A percentile compares a stretch with the other conserved stretches of the same genome.
These are phyloP conservation scores for Spergularia azorica DNA, from an alignment of 179 eudicot genomes.

Conservation along the genomic window DNA sequence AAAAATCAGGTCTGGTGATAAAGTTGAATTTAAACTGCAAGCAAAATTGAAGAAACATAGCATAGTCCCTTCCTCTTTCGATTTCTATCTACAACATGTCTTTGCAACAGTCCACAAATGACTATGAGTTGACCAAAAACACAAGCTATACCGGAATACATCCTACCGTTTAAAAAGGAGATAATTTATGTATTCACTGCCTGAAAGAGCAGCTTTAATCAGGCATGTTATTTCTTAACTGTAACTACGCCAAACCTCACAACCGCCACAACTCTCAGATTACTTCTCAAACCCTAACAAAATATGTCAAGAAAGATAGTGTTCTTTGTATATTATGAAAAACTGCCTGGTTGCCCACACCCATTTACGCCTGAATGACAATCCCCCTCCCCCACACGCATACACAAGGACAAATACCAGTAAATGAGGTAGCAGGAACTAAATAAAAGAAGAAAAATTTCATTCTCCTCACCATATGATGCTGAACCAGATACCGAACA, in stretches of 20 bases:
- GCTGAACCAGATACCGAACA: constrained; percentile 78
- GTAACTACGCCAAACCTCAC: not conserved
- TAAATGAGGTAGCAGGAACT: too few species aligned
- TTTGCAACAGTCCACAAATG: too few species aligned
- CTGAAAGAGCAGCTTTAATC: not conserved
- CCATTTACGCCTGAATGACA: not conserved
- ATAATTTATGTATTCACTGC: too few species aligned
- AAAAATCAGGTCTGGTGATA: too few species aligned
- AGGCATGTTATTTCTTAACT: not conserved
- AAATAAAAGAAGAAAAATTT: not conserved
- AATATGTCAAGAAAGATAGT: not conserved
- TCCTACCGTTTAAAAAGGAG: too few species aligned
- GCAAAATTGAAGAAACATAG: too few species aligned
- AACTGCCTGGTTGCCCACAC: not conserved
- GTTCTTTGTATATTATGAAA: too few species aligned
- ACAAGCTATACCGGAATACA: too few species aligned
- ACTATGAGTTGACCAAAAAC: too few species aligned
- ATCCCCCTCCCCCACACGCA: not conserved
- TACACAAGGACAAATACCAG: not conserved
- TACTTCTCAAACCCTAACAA: not conserved
- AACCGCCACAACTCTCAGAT: not conserved
- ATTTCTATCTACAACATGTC: too few species aligned
- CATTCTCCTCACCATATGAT: constrained; percentile 73
- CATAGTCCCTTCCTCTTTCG: too few species aligned
- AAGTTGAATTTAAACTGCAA: too few species aligned